Evolutionary conservation across 1,139 yeast genomes (phyloP).

Genomic region (Taphrina deformans): DNA sequence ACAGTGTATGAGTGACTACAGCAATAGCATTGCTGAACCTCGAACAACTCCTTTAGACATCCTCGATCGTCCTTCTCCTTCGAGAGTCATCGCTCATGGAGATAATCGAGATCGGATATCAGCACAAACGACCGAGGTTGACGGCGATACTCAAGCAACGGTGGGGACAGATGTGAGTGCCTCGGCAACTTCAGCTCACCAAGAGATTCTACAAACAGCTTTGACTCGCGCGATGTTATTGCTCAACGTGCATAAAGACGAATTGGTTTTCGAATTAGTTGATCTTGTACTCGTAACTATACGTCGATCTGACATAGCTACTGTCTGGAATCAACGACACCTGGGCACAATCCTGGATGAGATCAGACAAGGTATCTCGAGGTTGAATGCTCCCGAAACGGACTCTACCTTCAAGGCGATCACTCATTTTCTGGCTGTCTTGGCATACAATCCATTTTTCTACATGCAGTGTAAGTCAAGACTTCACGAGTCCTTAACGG

Average conservation of each 20-base stretch:
- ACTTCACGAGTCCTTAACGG: background rate
- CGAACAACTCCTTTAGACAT: background rate
- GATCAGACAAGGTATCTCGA: background rate
- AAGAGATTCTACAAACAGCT: conserved; percentile 5
- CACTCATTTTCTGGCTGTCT: conserved; percentile 1
- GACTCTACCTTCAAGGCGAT: background rate
- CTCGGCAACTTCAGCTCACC: background rate
- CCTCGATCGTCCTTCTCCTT: background rate
- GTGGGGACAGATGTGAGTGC: no score
- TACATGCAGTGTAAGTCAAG: background rate
- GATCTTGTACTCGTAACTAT: background rate
- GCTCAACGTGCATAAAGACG: background rate
- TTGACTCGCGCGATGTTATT: conserved; percentile 36
- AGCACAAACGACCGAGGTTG: no score
- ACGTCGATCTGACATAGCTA: background rate
- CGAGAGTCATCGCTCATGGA: no score
- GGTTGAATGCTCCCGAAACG: background rate
- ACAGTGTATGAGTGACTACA: background rate
- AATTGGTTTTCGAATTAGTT: background rate
- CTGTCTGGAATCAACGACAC: background rate
- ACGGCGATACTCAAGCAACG: background rate
- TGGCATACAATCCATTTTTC: background rate
- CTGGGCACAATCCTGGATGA: background rate
- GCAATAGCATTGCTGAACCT: background rate
- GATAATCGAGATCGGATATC: no score